A percentile compares a stretch with the other conserved stretches of the same genome.
Evolutionary conservation across 305 asterid genomes (phyloP).

Genomic region (Solanum hybrid): DNA sequence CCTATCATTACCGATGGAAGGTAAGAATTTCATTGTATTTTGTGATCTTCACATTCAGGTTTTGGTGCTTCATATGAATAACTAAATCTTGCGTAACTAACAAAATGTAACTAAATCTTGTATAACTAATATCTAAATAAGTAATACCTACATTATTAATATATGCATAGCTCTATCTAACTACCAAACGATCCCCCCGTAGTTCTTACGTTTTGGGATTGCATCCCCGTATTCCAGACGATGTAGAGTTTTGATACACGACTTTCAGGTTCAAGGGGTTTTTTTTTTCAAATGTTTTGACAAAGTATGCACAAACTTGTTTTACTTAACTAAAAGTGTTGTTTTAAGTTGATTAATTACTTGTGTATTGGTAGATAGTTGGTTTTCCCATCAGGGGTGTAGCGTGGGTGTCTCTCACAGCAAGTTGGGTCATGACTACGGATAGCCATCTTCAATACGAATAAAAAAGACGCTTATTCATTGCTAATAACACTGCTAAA

Average conservation of each 20-base stretch:
- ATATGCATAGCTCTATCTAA: not conserved
- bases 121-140: not conserved
- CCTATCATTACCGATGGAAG: not conserved
- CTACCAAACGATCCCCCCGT: not conserved
- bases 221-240: not conserved
- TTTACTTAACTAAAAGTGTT: not conserved
- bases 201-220: not conserved
- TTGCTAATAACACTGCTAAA: not conserved
- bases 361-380: not conserved
- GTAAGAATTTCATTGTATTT: not conserved
- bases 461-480: not conserved
- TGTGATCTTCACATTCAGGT: not conserved
- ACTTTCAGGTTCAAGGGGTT: not conserved
- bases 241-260: not conserved
- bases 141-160: not conserved
- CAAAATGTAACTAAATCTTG: not conserved
- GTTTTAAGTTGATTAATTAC: not conserved
- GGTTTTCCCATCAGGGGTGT: not conserved
- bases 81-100: not conserved
- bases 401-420: not conserved
- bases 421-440: not conserved
- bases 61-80: not conserved
- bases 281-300: not conserved
- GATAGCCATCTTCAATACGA: not conserved
- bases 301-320: not conserved